phyloP scores from a whole-genome alignment of 495 filamentous ascomycete genomes.

The Tuber indicum region DNA sequence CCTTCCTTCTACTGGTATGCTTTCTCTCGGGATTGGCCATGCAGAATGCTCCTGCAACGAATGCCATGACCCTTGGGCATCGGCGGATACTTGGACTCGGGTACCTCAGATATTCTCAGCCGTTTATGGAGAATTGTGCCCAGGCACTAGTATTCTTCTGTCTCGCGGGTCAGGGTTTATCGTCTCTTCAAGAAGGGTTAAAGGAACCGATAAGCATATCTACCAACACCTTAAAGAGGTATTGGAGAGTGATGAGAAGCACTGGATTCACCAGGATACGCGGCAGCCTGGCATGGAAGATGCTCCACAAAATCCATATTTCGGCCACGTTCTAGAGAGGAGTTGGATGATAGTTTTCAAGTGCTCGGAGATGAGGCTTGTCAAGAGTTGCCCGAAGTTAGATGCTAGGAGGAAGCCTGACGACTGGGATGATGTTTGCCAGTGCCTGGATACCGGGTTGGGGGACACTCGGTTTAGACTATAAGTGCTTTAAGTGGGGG shows the following conservation, averaged over 20 bases:
- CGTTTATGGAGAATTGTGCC: slow-evolving; percentile 24
- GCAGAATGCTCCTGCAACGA: slow-evolving; percentile 41
- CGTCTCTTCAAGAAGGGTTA: slow-evolving; percentile 44
- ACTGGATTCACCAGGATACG: slow-evolving; percentile 39
- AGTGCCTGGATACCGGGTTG: slow-evolving; percentile 44
- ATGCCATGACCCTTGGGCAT: slow-evolving; percentile 44
- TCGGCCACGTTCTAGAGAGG: slow-evolving; percentile 48
- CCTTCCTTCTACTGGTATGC: slow-evolving; percentile 44
- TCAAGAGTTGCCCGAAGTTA: slow-evolving; percentile 43
- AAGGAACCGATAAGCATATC: slow-evolving; percentile 40
- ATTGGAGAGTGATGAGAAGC: slow-evolving; percentile 41
- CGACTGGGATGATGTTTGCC: slow-evolving; percentile 43
- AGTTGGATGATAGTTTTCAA: slow-evolving; percentile 46
- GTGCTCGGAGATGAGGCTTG: slow-evolving; percentile 42
- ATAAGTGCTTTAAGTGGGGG: neutral
- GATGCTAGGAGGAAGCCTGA: slow-evolving; percentile 40
- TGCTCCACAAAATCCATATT: slow-evolving; percentile 41
- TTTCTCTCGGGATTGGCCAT: slow-evolving; percentile 44
- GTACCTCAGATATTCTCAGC: slow-evolving; percentile 41
- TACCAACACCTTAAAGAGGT: slow-evolving; percentile 41
- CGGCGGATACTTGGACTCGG: slow-evolving; percentile 38
- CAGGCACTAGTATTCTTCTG: slow-evolving; percentile 40
- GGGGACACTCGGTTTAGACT: neutral
- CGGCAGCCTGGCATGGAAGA: slow-evolving; percentile 39
- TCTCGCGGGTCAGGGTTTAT: slow-evolving; percentile 49